These are phyloP conservation scores for Tephrocybe sp. DNA, from an alignment of 768 basidiomycete species.

Conservation along the genomic window DNA sequence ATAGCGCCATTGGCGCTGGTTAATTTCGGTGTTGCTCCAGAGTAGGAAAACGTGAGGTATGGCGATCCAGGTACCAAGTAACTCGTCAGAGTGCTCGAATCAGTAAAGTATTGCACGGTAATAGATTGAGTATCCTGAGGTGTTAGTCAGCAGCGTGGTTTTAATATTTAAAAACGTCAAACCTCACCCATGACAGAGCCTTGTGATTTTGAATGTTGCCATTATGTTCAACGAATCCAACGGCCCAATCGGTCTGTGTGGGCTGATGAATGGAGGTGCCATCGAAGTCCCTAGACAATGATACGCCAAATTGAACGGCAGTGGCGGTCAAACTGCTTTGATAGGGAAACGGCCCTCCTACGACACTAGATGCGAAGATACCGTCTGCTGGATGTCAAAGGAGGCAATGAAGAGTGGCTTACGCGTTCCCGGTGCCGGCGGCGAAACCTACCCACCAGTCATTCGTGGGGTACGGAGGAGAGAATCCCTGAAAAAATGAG, in stretches of 20 bases:
- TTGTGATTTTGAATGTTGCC: conserved; percentile 31
- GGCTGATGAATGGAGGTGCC: conserved; percentile 32
- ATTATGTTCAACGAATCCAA: conserved; percentile 29
- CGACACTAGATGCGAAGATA: conserved; percentile 21
- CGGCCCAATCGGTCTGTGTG: conserved; percentile 31
- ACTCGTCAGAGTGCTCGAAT: conserved; percentile 29
- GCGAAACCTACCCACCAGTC: conserved; percentile 36
- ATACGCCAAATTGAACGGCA: conserved; percentile 30
- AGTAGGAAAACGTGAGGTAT: conserved; percentile 32
- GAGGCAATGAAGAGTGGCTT: conserved; percentile 6
- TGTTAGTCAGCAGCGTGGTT: background rate
- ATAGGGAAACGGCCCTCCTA: conserved; percentile 33
- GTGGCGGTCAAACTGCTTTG: conserved; percentile 25
- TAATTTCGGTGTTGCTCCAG: conserved; percentile 29
- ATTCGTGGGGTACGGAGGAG: conserved; percentile 33
- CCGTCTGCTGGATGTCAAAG: background rate
- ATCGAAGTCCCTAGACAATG: conserved; percentile 28
- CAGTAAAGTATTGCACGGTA: conserved; percentile 34
- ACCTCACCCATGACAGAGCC: conserved; percentile 30
- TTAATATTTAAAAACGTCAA: background rate
- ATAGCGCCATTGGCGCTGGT: conserved; percentile 30
- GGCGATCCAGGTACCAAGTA: conserved; percentile 33
- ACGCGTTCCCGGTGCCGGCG: conserved; percentile 24
- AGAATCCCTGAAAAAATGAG: conserved; percentile 32
- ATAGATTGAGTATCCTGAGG: conserved; percentile 32